Percentiles rank a stretch among this genome's conserved stretches.
phyloP scores from a whole-genome alignment of 352 stramenopile genomes.

The Phytophthora pluvialis region DNA sequence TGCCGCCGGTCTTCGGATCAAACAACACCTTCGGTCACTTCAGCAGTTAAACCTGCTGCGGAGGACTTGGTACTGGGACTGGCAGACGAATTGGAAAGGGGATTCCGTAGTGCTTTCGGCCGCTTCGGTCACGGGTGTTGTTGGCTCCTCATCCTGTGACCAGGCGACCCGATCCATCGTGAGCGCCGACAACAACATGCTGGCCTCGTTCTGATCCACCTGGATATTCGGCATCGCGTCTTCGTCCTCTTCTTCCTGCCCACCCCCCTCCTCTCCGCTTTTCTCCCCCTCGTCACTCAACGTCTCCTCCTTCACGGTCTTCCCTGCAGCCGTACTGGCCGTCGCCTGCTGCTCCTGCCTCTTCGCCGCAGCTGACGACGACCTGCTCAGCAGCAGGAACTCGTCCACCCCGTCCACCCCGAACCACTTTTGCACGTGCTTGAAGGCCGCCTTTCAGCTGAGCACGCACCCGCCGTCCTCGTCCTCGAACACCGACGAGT shows the following conservation, averaged over 20 bases:
- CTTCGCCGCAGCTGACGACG: constrained; percentile 8
- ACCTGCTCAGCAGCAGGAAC: constrained; percentile 65
- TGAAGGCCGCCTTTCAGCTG: constrained; percentile 36
- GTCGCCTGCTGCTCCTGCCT: constrained; percentile 15
- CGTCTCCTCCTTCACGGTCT: neutral
- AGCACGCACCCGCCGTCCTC: constrained; percentile 34
- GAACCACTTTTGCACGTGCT: constrained; percentile 71
- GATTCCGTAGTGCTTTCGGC: constrained; percentile 22
- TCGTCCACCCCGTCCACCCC: constrained; percentile 73
- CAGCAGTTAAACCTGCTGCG: constrained; percentile 56
- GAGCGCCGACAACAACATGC: constrained; percentile 71
- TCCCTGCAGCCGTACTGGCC: neutral
- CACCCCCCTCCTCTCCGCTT: neutral
- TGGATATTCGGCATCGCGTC: constrained; percentile 45
- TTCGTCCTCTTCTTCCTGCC: constrained; percentile 9
- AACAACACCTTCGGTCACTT: constrained; percentile 78
- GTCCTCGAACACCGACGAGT: constrained; percentile 29
- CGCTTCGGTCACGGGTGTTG: constrained; percentile 11
- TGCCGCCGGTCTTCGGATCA: constrained; percentile 67
- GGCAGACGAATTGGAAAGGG: constrained; percentile 25
- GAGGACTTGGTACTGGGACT: constrained; percentile 15
- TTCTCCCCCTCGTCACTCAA: too few relatives aligned
- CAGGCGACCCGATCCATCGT: constrained; percentile 55
- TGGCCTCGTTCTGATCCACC: constrained; percentile 71
- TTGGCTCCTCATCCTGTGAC: constrained; percentile 16